Percentiles rank a stretch among this genome's conserved stretches.
Conservation (phyloP, 1,284 basidiomycete species). For the Laetiporus sulphureus region DNA sequence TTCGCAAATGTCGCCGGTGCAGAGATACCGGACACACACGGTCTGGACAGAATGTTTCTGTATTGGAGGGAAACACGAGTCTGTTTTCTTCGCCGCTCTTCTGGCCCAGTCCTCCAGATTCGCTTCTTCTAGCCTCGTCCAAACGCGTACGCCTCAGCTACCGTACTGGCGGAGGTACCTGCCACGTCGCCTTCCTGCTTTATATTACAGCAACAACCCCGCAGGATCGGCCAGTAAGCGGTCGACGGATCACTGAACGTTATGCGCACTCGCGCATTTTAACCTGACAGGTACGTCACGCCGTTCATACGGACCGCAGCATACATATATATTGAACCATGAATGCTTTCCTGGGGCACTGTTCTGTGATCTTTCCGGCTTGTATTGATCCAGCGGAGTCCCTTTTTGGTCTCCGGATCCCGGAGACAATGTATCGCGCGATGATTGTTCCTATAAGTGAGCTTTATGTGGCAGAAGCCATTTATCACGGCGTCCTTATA, state of each 20-base stretch:
- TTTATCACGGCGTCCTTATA: too few species aligned
- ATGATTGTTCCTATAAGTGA: too few species aligned
- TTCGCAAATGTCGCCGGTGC: too few species aligned
- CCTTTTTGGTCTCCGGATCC: too few species aligned
- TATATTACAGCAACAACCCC: neutral
- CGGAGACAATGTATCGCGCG: neutral
- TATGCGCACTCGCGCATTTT: too few species aligned
- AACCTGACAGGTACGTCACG: neutral
- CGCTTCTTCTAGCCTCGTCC: constrained; percentile 4
- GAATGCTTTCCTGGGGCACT: constrained; percentile 1
- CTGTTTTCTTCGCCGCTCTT: too few species aligned
- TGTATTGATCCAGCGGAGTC: too few species aligned
- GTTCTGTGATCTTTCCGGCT: constrained; percentile 1
- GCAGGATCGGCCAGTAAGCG: neutral
- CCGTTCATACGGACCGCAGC: neutral
- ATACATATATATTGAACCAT: neutral
- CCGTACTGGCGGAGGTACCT: neutral
- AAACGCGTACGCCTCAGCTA: constrained; percentile 1
- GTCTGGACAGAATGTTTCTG: too few species aligned
- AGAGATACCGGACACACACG: too few species aligned
- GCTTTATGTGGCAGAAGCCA: too few species aligned
- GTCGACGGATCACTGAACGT: neutral
- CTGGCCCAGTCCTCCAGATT: constrained; percentile 3
- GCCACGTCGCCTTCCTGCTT: neutral
- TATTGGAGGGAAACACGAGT: too few species aligned